These are phyloP conservation scores for Chaetomiaceae sp. DNA, from an alignment of 2,329 filamentous ascomycete genomes.

Conservation along the genomic window DNA sequence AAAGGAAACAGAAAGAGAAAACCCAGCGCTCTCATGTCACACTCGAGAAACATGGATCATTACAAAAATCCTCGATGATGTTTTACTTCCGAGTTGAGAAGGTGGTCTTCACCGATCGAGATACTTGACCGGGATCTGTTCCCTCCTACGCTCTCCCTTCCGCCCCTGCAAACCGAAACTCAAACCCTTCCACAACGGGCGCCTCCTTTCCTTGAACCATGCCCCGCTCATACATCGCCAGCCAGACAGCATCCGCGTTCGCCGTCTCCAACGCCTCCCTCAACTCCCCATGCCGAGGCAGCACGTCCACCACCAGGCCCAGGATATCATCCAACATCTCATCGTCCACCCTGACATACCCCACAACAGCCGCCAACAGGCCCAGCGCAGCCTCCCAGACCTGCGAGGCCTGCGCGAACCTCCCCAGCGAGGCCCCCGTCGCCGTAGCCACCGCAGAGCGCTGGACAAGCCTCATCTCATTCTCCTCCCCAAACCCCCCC, in stretches of 20 bases:
- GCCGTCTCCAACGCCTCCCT: conserved; percentile 56
- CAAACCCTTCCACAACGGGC: conserved; percentile 43
- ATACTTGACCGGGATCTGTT: no score
- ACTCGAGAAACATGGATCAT: no score
- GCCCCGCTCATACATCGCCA: conserved; percentile 51
- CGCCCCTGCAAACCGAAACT: conserved; percentile 35
- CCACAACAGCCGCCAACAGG: conserved; percentile 58
- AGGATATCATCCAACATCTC: conserved; percentile 68
- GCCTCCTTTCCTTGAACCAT: conserved; percentile 35
- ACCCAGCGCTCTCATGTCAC: no score
- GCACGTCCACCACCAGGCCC: conserved; percentile 51
- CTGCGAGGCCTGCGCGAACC: conserved; percentile 58
- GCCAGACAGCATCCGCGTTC: conserved; percentile 75
- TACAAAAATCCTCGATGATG: no score
- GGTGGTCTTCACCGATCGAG: no score
- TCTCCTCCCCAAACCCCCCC: background rate
- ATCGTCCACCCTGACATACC: conserved; percentile 61
- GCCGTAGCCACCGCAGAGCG: background rate
- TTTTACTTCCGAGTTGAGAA: no score
- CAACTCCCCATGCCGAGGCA: conserved; percentile 45
- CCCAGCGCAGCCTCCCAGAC: conserved; percentile 60
- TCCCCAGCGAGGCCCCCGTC: conserved; percentile 42
- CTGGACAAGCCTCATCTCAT: background rate
- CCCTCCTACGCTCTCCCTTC: background rate
- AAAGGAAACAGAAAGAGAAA: no score